Evolutionary conservation across 108 stramenopile genomes (phyloP).

Genomic region (Skeletonema grethae): DNA sequence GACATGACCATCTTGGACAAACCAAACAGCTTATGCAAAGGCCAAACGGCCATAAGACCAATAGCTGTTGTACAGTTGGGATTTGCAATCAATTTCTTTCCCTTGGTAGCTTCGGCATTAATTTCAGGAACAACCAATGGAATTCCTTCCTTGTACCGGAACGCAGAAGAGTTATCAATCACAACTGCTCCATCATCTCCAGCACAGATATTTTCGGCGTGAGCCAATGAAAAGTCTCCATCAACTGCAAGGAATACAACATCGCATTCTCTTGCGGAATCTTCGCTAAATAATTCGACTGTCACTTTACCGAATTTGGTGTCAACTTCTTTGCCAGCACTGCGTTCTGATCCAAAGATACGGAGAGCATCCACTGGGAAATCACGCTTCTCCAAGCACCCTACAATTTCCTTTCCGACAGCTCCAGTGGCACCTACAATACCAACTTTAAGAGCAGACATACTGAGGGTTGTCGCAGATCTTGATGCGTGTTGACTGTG

Average conservation of each 20-base stretch:
- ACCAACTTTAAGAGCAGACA: slow-evolving; percentile 71
- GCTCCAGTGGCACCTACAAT: slow-evolving; percentile 98
- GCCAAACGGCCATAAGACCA: slow-evolving; percentile 96
- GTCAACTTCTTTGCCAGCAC: slow-evolving; percentile 81
- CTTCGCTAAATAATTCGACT: slow-evolving; percentile 86
- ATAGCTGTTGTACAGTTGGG: slow-evolving; percentile 99
- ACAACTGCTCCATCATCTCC: slow-evolving; percentile 79
- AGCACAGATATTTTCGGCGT: slow-evolving; percentile 71
- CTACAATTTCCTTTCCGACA: slow-evolving; percentile 95
- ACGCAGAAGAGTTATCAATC: slow-evolving; percentile 93
- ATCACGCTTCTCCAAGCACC: slow-evolving; percentile 75
- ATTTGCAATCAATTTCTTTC: slow-evolving; percentile 96
- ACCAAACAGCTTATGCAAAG: slow-evolving; percentile 91
- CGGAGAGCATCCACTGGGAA: slow-evolving; percentile 79
- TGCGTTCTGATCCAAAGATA: slow-evolving; percentile 86
- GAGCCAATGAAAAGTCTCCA: slow-evolving; percentile 87
- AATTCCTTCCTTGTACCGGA: slow-evolving; percentile 89
- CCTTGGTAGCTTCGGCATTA: slow-evolving; percentile 88
- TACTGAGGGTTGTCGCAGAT: slow-evolving; percentile 1
- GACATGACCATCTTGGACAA: slow-evolving; percentile 91
- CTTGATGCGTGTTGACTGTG: not conserved
- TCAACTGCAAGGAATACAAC: slow-evolving; percentile 91
- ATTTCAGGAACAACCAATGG: slow-evolving; percentile 98
- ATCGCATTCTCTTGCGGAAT: slow-evolving; percentile 77
- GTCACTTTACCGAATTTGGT: slow-evolving; percentile 84